Evolutionary conservation across 345 rosid species (phyloP).

Genomic region (Corymbia maculata): DNA sequence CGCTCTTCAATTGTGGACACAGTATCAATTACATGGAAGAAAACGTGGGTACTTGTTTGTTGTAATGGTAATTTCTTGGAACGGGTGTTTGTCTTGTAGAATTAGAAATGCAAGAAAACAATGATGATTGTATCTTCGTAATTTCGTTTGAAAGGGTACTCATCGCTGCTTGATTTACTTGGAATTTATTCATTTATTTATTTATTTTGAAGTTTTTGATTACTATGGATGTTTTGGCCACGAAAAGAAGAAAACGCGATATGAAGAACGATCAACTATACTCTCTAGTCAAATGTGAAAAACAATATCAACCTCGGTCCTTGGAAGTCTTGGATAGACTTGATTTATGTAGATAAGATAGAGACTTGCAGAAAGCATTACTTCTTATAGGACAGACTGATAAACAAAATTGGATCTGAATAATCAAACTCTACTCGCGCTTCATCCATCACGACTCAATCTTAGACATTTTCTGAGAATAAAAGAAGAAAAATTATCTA

Average conservation of each 20-base stretch:
- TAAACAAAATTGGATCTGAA: neutral
- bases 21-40: neutral
- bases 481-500: neutral
- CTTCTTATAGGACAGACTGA: neutral
- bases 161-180: neutral
- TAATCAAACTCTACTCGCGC: neutral
- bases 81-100: neutral
- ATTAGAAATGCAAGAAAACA: neutral
- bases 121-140: neutral
- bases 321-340: neutral
- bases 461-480: neutral
- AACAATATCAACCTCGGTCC: neutral
- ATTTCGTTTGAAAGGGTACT: neutral
- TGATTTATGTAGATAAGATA: no score
- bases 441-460: neutral
- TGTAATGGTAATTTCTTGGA: neutral
- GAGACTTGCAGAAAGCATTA: fast-evolving
- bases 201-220: neutral
- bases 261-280: no score
- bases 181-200: neutral
- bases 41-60: neutral
- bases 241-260: no score
- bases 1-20: neutral
- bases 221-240: neutral
- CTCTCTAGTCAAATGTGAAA: no score